Conservation (phyloP, 495 filamentous ascomycete genomes). For the Lasiosphaeria hispida region DNA sequence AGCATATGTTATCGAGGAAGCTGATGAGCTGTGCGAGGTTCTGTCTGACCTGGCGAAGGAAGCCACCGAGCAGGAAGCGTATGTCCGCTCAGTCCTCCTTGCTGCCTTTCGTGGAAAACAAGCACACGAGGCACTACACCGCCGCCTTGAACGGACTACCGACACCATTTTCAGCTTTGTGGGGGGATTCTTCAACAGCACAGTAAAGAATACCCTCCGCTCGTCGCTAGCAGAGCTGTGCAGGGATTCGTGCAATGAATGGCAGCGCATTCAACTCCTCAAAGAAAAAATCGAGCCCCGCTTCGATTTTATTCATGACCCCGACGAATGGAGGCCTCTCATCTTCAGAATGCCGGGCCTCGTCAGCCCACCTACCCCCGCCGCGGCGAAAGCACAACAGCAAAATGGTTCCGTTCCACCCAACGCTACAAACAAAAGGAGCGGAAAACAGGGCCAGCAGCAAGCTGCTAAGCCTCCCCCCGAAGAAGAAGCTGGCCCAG, state of each 20-base stretch:
- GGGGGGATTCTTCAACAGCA: neutral
- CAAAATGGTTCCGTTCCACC: neutral
- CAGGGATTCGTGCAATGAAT: neutral
- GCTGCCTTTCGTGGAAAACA: neutral
- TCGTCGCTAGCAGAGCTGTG: neutral
- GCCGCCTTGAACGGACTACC: neutral
- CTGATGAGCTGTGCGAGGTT: neutral
- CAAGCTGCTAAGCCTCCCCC: neutral
- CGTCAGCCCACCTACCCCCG: neutral
- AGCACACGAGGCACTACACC: neutral
- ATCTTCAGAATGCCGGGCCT: neutral
- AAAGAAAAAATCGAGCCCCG: constrained; percentile 8
- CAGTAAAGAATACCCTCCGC: neutral
- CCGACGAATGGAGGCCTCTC: neutral
- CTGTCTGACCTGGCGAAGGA: constrained; percentile 11
- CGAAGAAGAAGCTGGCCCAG: neutral
- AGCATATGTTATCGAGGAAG: constrained; percentile 14
- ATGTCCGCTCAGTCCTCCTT: constrained; percentile 25
- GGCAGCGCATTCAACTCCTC: constrained; percentile 15
- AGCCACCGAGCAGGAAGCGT: constrained; percentile 11
- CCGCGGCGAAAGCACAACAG: neutral
- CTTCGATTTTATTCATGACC: neutral
- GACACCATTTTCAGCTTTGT: neutral
- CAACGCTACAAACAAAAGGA: neutral
- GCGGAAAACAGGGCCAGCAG: neutral